These are phyloP conservation scores for Leccinum barrowsii DNA, from an alignment of 768 basidiomycete species.

Conservation along the genomic window DNA sequence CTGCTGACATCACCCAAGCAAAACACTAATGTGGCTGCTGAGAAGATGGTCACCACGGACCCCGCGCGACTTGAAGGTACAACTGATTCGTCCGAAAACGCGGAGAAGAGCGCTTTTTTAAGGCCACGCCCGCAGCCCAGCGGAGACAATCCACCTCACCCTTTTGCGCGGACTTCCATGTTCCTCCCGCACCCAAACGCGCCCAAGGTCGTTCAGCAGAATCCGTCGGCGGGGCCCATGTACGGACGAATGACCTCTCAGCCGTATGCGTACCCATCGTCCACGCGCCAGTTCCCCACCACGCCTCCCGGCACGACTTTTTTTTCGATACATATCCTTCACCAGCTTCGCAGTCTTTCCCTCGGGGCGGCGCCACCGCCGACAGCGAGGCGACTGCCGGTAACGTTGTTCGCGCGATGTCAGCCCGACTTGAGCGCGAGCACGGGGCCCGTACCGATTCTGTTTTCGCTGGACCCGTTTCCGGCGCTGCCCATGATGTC, in stretches of 20 bases:
- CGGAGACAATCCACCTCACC: conserved; percentile 12
- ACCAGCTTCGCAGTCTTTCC: conserved; percentile 22
- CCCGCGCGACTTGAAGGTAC: conserved; percentile 2
- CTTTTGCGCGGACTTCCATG: conserved; percentile 37
- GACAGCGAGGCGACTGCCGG: conserved; percentile 22
- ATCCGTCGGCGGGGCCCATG: conserved; percentile 48
- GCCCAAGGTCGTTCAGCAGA: conserved; percentile 33
- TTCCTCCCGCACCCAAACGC: conserved; percentile 57
- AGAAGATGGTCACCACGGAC: conserved; percentile 17
- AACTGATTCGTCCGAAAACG: conserved; percentile 4
- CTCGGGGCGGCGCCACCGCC: conserved; percentile 10
- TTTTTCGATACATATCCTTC: conserved; percentile 27
- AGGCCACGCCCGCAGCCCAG: conserved; percentile 24
- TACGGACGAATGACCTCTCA: conserved; percentile 42
- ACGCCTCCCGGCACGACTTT: conserved; percentile 27
- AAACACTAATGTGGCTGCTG: conserved; percentile 8
- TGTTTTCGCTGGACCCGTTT: conserved; percentile 54
- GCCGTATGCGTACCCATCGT: conserved; percentile 7
- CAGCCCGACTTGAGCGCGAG: conserved; percentile 48
- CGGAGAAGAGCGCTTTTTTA: conserved; percentile 21
- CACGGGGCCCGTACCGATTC: conserved; percentile 57
- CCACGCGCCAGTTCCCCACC: background rate
- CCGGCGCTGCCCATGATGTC: conserved; percentile 20
- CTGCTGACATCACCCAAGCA: conserved; percentile 5
- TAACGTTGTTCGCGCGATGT: conserved; percentile 60